These are phyloP conservation scores for Paracamarosporium sp. DNA, from an alignment of 2,329 filamentous ascomycete species.

Conservation along the genomic window DNA sequence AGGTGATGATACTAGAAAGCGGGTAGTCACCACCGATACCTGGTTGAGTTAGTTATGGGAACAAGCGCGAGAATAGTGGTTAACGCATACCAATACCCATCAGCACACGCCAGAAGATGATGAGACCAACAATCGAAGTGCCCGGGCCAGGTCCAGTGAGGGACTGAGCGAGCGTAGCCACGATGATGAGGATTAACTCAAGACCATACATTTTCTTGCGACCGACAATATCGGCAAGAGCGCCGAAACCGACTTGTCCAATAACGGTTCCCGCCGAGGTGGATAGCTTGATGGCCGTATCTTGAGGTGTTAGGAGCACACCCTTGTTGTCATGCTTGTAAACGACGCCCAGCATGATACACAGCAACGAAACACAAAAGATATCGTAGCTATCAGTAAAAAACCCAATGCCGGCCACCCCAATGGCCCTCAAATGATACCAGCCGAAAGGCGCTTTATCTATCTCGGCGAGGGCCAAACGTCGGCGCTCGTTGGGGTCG, in stretches of 20 bases:
- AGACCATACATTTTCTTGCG: conserved; percentile 83
- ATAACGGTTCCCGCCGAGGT: conserved; percentile 85
- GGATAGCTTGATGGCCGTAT: conserved; percentile 85
- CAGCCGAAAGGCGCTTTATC: conserved; percentile 81
- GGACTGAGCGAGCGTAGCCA: conserved; percentile 46
- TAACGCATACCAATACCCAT: conserved; percentile 45
- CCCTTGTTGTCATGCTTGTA: conserved; percentile 65
- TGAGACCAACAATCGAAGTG: conserved; percentile 45
- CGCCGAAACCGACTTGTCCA: conserved; percentile 75
- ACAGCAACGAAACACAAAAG: conserved; percentile 59
- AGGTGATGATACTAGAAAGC: conserved; percentile 83
- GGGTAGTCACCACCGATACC: conserved; percentile 76
- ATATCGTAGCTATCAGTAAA: conserved; percentile 79
- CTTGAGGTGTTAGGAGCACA: conserved; percentile 65
- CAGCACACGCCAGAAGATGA: conserved; percentile 51
- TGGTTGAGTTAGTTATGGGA: conserved; percentile 16
- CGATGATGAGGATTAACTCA: conserved; percentile 49
- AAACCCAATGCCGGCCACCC: conserved; percentile 83
- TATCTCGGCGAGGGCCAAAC: conserved; percentile 80
- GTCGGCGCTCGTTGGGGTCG: conserved; percentile 79
- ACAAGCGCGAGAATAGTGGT: conserved; percentile 44
- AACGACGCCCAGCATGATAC: conserved; percentile 78
- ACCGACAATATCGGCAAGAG: conserved; percentile 73
- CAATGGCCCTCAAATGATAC: conserved; percentile 80
- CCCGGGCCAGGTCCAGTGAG: conserved; percentile 42